Conservation (phyloP, 2,329 filamentous ascomycete species). For the Sporothrix curviconia region DNA sequence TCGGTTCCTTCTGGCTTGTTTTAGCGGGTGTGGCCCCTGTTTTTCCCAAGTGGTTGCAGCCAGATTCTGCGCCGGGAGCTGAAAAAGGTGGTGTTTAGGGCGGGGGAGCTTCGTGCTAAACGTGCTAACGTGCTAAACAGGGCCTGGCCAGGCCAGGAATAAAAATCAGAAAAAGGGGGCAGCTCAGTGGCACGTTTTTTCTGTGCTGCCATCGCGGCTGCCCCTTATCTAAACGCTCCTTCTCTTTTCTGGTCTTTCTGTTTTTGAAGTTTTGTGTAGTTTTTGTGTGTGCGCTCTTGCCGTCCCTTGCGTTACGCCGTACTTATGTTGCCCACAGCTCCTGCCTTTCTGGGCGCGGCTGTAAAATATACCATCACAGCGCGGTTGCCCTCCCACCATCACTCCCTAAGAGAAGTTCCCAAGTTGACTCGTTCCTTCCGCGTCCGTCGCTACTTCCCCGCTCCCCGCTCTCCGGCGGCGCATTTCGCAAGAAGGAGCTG, state of each 20-base stretch:
- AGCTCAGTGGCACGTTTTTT: background rate
- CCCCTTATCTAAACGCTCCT: background rate
- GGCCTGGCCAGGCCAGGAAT: background rate
- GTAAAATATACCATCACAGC: too few species aligned
- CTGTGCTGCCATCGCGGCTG: background rate
- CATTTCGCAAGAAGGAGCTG: background rate
- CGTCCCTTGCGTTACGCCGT: background rate
- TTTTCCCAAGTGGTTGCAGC: background rate
- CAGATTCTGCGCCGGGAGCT: too few species aligned
- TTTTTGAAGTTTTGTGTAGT: too few species aligned
- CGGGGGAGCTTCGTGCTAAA: slow-evolving; percentile 13
- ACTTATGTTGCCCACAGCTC: background rate
- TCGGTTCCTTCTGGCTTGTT: too few species aligned
- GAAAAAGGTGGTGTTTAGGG: background rate
- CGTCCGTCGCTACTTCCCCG: background rate
- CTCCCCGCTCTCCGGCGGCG: background rate
- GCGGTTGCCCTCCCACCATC: too few species aligned
- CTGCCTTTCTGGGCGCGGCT: background rate
- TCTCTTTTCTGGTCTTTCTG: background rate
- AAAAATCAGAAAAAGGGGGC: slow-evolving; percentile 1
- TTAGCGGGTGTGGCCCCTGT: background rate
- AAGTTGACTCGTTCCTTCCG: background rate
- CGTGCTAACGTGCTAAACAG: too few species aligned
- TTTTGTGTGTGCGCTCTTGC: background rate
- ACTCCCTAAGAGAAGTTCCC: too few species aligned